Evolutionary conservation across 345 rosid genomes (phyloP), one percentile per base, ranked within the genome.

Genomic region (Acer yangbiense): DNA sequence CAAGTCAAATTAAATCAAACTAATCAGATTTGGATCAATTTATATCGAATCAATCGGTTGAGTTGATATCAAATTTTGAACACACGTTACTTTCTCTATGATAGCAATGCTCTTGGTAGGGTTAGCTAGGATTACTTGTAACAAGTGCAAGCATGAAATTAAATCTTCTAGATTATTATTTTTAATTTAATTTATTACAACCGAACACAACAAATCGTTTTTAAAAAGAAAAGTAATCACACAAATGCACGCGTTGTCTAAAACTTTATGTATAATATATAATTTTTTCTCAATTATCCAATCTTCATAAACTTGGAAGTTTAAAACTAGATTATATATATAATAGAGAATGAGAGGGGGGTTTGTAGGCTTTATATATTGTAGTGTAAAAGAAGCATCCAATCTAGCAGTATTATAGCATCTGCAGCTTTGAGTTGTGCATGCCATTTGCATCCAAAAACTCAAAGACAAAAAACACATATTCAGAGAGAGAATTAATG

Each of bases 381-480:
- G 76, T 11, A 75, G 74, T 73, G 77, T 63, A 77, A 81, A 82
- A 78, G 86, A 86, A 86, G 88, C 86, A 79, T 83, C 82, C 78
- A 84, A 87, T 77, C 82, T 63, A 58, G 9, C 80, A 70, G 72
- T 74, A 78, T 80, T 68, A 74, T 78, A 64, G 91, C 87, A 86
- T 85, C 84, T 89, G 81, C 91, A 89, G 91, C 90, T 87, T 91
- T 89, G 86, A 76, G 72, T 72, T 82, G 23, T 82, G 91, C 97
- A 89, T 89, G 93, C 92, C 93, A 90, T 88, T 85, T 85, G 78
- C 78, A 58, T 87, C 93, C 95, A 92, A 80, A 50, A 62, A 65
- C 88, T 74, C 79, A 14, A 70, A 68, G 93, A 92, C 93, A 90
- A 92, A 92, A 80, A 68, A 54, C 82, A 43, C 72, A 63, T 71